Conservation (phyloP, 495 filamentous ascomycete genomes). For the Trichoderma gamsii region DNA sequence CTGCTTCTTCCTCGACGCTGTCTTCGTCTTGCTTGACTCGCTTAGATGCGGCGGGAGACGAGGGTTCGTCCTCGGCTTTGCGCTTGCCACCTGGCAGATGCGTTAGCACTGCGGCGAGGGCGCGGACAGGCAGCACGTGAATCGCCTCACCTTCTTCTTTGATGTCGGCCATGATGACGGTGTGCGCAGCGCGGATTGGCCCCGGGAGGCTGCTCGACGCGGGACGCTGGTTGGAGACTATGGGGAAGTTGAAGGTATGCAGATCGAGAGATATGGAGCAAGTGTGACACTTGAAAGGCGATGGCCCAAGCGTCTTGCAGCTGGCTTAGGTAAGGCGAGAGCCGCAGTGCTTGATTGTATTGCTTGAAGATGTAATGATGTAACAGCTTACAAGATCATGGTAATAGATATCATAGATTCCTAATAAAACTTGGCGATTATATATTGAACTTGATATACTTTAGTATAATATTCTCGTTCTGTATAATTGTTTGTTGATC, state of each 20-base stretch:
- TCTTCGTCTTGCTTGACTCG: slow-evolving; percentile 54
- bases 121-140: not conserved
- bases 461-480: too few relatives aligned
- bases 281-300: not conserved
- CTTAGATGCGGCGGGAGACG: slow-evolving; percentile 57
- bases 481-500: too few relatives aligned
- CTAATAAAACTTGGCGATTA: too few relatives aligned
- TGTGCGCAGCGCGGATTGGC: not conserved
- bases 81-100: slow-evolving; percentile 59
- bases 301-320: not conserved
- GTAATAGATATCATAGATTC: too few relatives aligned
- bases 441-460: too few relatives aligned
- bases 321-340: not conserved
- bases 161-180: not conserved
- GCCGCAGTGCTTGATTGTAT: too few relatives aligned
- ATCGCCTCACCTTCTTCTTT: slow-evolving; percentile 37
- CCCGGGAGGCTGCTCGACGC: slow-evolving; percentile 1
- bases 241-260: slow-evolving; percentile 2
- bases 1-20: slow-evolving; percentile 45
- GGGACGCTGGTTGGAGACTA: not conserved
- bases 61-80: slow-evolving; percentile 67
- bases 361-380: too few relatives aligned
- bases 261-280: not conserved
- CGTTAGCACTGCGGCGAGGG: not conserved
- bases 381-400: too few relatives aligned